These are phyloP conservation scores for Protomyces arabidopsidicola DNA, from an alignment of 1,139 yeast species.

Conservation along the genomic window DNA sequence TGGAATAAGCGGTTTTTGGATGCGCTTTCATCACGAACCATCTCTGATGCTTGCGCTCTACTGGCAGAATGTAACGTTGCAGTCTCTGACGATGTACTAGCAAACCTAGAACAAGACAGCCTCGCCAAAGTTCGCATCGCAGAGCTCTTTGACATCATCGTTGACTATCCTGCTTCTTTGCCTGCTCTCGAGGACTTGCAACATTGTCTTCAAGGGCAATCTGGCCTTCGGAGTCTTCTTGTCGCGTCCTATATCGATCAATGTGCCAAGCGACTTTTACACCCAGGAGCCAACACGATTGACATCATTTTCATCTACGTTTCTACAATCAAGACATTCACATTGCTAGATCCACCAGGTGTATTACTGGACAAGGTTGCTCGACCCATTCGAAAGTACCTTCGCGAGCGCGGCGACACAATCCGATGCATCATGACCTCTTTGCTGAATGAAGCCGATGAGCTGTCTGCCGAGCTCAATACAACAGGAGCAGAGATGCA, in stretches of 20 bases:
- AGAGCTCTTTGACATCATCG: constrained; percentile 64
- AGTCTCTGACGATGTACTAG: neutral
- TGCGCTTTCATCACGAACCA: neutral
- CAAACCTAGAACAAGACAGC: constrained; percentile 26
- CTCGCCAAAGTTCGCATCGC: constrained; percentile 45
- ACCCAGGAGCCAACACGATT: constrained; percentile 77
- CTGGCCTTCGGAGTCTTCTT: constrained; percentile 49
- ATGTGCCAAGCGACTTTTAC: constrained; percentile 55
- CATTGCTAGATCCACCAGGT: constrained; percentile 81
- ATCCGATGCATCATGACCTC: constrained; percentile 68
- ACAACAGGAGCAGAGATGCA: constrained; percentile 17
- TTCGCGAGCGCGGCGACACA: constrained; percentile 71
- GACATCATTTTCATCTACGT: constrained; percentile 69
- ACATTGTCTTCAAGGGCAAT: neutral
- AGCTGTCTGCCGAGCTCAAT: constrained; percentile 48
- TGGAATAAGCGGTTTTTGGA: neutral
- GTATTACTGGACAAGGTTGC: constrained; percentile 73
- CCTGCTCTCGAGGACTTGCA: constrained; percentile 60
- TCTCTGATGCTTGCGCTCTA: neutral
- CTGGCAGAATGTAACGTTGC: neutral
- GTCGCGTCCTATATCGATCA: constrained; percentile 52
- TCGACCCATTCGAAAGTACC: constrained; percentile 62
- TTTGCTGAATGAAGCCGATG: constrained; percentile 52
- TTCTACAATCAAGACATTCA: constrained; percentile 65
- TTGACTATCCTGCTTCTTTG: constrained; percentile 54